Percentiles rank a stretch among this genome's conserved stretches.
Evolutionary conservation across 2,329 filamentous ascomycete genomes (phyloP).

Genomic region (Talaromyces sp.): DNA sequence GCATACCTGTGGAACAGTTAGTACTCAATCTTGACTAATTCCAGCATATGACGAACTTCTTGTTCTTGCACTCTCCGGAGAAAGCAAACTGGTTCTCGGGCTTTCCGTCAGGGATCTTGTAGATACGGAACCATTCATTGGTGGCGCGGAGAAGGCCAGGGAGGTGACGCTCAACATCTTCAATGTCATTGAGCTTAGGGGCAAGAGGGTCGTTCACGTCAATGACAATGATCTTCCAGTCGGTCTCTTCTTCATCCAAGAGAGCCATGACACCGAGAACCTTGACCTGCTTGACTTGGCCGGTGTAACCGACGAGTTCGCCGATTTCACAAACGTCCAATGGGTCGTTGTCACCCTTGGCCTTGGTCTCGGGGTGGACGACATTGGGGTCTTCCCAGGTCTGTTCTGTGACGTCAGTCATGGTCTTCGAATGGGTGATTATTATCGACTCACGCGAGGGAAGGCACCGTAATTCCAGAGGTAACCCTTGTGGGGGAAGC

Average conservation of each 20-base stretch:
- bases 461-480: constrained; percentile 99
- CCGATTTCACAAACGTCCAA: constrained; percentile 99
- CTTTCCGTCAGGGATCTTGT: constrained; percentile 99
- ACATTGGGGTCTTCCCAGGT: constrained; percentile 99
- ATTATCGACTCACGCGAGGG: constrained; percentile 68
- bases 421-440: background rate
- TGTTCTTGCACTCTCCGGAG: constrained; percentile 99
- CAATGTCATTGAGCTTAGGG: constrained; percentile 93
- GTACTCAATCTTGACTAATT: constrained; percentile 20
- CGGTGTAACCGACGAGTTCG: constrained; percentile 91
- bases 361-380: constrained; percentile 97
- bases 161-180: constrained; percentile 98
- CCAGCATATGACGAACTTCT: constrained; percentile 60
- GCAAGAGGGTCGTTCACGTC: constrained; percentile 97
- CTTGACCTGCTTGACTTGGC: constrained; percentile 99
- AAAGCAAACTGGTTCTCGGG: constrained; percentile 99
- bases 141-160: constrained; percentile 94
- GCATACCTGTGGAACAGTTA: constrained; percentile 63
- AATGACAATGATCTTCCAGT: constrained; percentile 99
- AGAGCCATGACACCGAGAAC: constrained; percentile 98
- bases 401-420: constrained; percentile 45
- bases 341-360: constrained; percentile 98
- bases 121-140: constrained; percentile 99
- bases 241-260: constrained; percentile 98
- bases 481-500: constrained; percentile 99